Base-by-base conservation (phyloP, 2,329 filamentous ascomycete species). In the Xylariaceae sp. region DNA sequence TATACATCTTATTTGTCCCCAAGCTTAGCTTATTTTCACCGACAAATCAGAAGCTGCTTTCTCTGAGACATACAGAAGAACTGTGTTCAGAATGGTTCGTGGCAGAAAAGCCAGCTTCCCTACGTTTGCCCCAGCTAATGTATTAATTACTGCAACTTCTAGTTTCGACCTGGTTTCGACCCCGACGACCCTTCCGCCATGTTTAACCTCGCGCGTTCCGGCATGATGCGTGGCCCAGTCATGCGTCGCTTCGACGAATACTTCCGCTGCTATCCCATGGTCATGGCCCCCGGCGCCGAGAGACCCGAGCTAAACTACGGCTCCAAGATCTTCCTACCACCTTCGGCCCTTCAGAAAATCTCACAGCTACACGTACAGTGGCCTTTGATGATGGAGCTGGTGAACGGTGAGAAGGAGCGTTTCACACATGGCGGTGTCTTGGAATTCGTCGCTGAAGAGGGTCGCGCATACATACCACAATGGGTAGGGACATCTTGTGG, bases 381-480 rank as follows among this genome's bases (percentile, higher is more conserved):
- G 80, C 95, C 95, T 6, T 91, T 99, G 81, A 85, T 98, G 65
- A 96, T 99, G 79, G 94, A 99, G 83, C 82, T 99, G 65, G 90
- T 91, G 68, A 99, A 98, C 72, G 92, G 93, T 21, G 86, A 89
- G 61, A 88, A 87, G 71, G 86, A 86, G 24, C 88, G 83, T 73
- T 88, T 90, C 72, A 95, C 94, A 23, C 95, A 99, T 75, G 93
- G 91, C 4, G 95, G 95, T 79, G 95, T 99, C 17, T 77, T 99
- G 62, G 95, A 99, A 75, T 99, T 99, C 71, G 95, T 96, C 54
- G 95, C 95, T 3, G 95, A 99, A 72, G 95, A 99, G 75, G 95
- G 95, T 46, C 90, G 95, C 73, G 92, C 96, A 51, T 99, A 99
- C 76, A 82, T 99, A 60, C 95, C 95, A 28, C 92, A 93, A 75